phyloP scores from a whole-genome alignment of 1,284 basidiomycete species.

The Moesziomyces globuligerus region DNA sequence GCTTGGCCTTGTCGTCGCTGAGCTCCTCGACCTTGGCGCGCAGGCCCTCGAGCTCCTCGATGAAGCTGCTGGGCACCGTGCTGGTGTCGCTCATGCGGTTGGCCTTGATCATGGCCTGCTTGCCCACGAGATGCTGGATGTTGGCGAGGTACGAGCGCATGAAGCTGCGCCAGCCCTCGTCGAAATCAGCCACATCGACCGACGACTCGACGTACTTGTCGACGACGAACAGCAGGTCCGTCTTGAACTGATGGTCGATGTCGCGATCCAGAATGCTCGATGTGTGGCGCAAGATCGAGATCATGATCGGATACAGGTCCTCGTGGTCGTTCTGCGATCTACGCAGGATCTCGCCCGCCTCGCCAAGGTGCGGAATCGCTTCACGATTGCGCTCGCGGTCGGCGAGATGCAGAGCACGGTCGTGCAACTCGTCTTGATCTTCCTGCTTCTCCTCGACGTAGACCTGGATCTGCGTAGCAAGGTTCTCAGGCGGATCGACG shows the following conservation, averaged over 20 bases:
- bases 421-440: slow-evolving; percentile 80
- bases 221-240: slow-evolving; percentile 74
- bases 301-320: slow-evolving; percentile 63
- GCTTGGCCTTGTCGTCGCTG: slow-evolving; percentile 74
- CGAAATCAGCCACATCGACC: slow-evolving; percentile 74
- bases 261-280: slow-evolving; percentile 74
- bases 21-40: slow-evolving; percentile 74
- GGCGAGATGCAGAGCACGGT: slow-evolving; percentile 31
- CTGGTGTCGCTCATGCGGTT: slow-evolving; percentile 70
- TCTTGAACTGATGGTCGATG: slow-evolving; percentile 74
- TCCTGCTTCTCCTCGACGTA: slow-evolving; percentile 88
- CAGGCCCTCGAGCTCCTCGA: slow-evolving; percentile 75
- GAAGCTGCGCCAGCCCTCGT: slow-evolving; percentile 75
- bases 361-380: slow-evolving; percentile 34
- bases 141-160: slow-evolving; percentile 75
- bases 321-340: slow-evolving; percentile 49
- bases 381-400: slow-evolving; percentile 25
- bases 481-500: slow-evolving; percentile 77
- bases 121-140: slow-evolving; percentile 77
- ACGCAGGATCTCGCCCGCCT: slow-evolving; percentile 42
- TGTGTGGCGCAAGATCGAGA: slow-evolving; percentile 71
- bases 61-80: slow-evolving; percentile 70
- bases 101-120: slow-evolving; percentile 72
- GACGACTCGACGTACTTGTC: slow-evolving; percentile 78
- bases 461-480: slow-evolving; percentile 80